Evolutionary conservation across 176 grass and related monocot species (phyloP).

Genomic region (Thalia dealbata): DNA sequence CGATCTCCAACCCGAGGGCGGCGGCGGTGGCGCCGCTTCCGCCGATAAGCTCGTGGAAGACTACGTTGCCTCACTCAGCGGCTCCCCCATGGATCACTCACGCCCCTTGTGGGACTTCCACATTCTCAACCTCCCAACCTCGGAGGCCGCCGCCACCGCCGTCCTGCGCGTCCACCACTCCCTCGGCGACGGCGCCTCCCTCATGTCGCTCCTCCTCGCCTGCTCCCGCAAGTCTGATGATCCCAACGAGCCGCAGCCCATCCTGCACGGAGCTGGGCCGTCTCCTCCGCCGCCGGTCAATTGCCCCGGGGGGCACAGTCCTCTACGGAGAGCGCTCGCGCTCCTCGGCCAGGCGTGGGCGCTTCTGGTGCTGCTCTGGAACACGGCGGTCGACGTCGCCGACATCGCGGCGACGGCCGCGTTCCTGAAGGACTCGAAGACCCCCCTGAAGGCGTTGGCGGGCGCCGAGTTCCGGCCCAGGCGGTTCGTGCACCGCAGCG

Average conservation of each 20-base stretch:
- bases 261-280: constrained; percentile 24
- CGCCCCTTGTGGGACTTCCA: constrained; percentile 84
- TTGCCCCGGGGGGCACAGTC: no score
- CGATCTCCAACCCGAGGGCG: constrained; percentile 21
- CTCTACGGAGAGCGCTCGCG: not conserved
- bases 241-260: constrained; percentile 29
- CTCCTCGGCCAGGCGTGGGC: constrained; percentile 11
- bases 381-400: constrained; percentile 51
- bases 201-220: constrained; percentile 43
- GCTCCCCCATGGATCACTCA: constrained; percentile 38
- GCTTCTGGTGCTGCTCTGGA: constrained; percentile 28
- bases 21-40: not conserved
- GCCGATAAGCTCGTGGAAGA: constrained; percentile 56
- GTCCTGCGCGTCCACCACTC: constrained; percentile 57
- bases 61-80: constrained; percentile 61
- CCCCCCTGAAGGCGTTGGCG: constrained; percentile 33
- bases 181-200: constrained; percentile 78
- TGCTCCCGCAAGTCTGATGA: constrained; percentile 60
- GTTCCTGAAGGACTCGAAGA: constrained; percentile 53
- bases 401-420: constrained; percentile 37
- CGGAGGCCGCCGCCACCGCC: constrained; percentile 34
- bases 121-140: constrained; percentile 70
- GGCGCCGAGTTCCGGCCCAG: constrained; percentile 51
- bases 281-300: constrained; percentile 16
- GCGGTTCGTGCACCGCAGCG: constrained; percentile 34